A percentile compares a stretch with the other conserved stretches of the same genome.
These are phyloP conservation scores for Drechmeria coniospora DNA, from an alignment of 2,329 filamentous ascomycete species.

Conservation along the genomic window DNA sequence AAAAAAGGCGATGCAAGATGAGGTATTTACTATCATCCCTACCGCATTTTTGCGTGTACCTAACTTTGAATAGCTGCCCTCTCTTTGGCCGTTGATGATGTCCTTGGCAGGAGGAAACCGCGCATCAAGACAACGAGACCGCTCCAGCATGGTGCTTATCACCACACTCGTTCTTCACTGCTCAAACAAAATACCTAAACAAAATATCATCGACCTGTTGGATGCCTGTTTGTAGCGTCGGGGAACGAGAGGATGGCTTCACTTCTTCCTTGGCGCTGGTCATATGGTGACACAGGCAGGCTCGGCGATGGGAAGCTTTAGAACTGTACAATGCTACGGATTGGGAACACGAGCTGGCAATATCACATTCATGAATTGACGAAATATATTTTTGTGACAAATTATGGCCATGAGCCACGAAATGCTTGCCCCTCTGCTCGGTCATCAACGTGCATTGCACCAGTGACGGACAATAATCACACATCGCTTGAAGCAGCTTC, in stretches of 20 bases:
- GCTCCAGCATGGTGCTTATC: neutral
- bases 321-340: neutral
- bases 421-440: too few relatives aligned
- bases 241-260: neutral
- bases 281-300: neutral
- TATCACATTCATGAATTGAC: too few relatives aligned
- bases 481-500: too few relatives aligned
- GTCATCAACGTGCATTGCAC: too few relatives aligned
- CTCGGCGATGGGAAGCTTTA: neutral
- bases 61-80: neutral
- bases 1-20: neutral
- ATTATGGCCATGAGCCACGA: too few relatives aligned
- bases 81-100: slow-evolving; percentile 1
- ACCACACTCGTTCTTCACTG: neutral
- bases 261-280: neutral
- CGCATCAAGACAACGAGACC: neutral
- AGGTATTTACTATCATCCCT: neutral
- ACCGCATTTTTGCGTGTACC: neutral
- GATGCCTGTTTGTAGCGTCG: neutral
- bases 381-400: too few relatives aligned
- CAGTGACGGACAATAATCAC: too few relatives aligned
- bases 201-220: neutral
- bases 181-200: neutral
- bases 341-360: too few relatives aligned
- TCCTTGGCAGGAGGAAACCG: neutral